phyloP scores from a whole-genome alignment of 2,329 filamentous ascomycete genomes.

The Sporothrix brunneoviolacea region DNA sequence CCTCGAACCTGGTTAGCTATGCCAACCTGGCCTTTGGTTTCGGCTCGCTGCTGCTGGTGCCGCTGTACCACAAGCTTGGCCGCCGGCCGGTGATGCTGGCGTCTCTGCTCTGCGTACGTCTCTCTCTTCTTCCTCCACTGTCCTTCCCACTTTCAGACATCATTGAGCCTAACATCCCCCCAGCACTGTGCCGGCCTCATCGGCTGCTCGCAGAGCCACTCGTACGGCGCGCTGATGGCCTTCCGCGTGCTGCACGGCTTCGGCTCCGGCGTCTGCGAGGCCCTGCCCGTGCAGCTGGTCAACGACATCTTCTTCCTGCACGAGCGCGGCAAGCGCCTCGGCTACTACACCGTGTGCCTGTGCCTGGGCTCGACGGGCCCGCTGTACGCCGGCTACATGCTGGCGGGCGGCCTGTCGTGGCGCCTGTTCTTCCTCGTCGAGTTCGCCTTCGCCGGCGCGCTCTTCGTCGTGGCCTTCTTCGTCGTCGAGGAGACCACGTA shows the following conservation, averaged over 20 bases:
- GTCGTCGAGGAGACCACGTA: conserved; percentile 30
- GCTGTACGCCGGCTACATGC: conserved; percentile 55
- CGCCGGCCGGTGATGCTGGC: conserved; percentile 37
- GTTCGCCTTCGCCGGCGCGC: conserved; percentile 39
- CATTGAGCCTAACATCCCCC: too few species aligned
- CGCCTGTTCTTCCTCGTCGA: conserved; percentile 56
- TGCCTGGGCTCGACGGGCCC: conserved; percentile 51
- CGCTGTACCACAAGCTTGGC: conserved; percentile 47
- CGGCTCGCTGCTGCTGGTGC: conserved; percentile 49
- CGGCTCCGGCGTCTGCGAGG: conserved; percentile 38
- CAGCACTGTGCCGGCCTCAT: conserved; percentile 35
- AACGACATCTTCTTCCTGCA: conserved; percentile 42
- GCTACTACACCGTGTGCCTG: conserved; percentile 53
- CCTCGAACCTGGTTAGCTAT: conserved; percentile 52
- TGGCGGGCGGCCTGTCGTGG: conserved; percentile 51
- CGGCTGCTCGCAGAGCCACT: conserved; percentile 30
- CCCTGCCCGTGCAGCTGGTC: conserved; percentile 39
- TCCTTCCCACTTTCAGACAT: too few species aligned
- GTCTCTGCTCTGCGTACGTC: too few species aligned
- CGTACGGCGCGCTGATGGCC: conserved; percentile 32
- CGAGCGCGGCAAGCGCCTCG: conserved; percentile 46
- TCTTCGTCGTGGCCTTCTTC: conserved; percentile 27
- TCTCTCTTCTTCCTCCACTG: too few species aligned
- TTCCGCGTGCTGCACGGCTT: conserved; percentile 34
- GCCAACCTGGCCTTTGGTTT: conserved; percentile 56